Base-by-base conservation (phyloP, 768 basidiomycete genomes). In the Mycena vulgaris region DNA sequence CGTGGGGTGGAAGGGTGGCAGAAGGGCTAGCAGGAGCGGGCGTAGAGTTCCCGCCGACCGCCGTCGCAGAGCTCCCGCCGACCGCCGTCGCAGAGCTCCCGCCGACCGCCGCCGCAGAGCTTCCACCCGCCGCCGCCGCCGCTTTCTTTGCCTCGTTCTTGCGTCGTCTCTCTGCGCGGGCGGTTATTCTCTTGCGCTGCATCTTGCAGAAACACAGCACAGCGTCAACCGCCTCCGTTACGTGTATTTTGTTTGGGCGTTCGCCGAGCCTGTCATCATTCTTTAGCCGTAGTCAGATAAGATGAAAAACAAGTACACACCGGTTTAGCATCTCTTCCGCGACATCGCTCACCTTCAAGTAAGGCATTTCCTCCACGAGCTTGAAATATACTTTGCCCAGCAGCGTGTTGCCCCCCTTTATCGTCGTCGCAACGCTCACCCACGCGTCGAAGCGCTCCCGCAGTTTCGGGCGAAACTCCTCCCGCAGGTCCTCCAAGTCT, bases 401-500 rank as follows among this genome's bases (percentile, higher is more conserved):
- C 6, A 87, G 55, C 0, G 61, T 57, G 5, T 74, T 51, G 0
- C 85, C 84, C 16, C 84, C 88, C 69, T 81, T 85, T 57, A 89
- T 75, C 8, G 73, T 60, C 31, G 68, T 51, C 10, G 82, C 84
- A 0, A 84, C 77, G 14, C 83, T 81, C 17, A 80, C 75, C 92
- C 92, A 93, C 14, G 87, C 87, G 30, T 88, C 85, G 42, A 92
- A 88, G 5, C 89, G 84, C 30, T 81, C 82, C 75, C 88, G 88
- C 70, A 92, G 75, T 68, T 83, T 83, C 0, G 91, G 92, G 63
- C 87, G 81, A 47, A 89, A 89, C 76, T 91, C 89, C 42, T 91
- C 90, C 55, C 86, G 80, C 53, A 92, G 59, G 48, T 91, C 90
- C 28, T 90, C 90, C 48, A 88, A 71, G 67, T 92, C 90, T 0